These are phyloP conservation scores for Zygosaccharomyces siamensis DNA, from an alignment of 805 yeast species.

Conservation along the genomic window DNA sequence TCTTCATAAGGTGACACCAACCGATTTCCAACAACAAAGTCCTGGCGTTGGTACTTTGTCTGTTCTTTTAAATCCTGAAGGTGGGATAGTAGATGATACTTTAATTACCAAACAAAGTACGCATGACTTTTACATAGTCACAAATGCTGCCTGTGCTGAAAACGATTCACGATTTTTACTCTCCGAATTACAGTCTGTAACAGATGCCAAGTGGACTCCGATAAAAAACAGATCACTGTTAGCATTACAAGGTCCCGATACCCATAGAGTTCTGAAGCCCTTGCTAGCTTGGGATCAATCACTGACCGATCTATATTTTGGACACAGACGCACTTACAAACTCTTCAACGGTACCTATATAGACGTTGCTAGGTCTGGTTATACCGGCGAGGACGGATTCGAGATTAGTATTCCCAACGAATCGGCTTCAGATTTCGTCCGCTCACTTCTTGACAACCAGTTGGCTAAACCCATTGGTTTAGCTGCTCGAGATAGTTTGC, in stretches of 20 bases:
- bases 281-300: conserved; percentile 43
- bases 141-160: conserved; percentile 92
- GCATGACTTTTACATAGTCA: conserved; percentile 77
- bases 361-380: conserved; percentile 92
- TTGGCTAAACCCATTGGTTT: conserved; percentile 82
- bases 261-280: conserved; percentile 61
- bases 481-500: conserved; percentile 95
- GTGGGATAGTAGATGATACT: conserved; percentile 91
- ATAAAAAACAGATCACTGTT: conserved; percentile 66
- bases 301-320: conserved; percentile 64
- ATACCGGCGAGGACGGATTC: conserved; percentile 98
- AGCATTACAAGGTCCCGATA: conserved; percentile 91
- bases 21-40: conserved; percentile 59
- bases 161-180: conserved; percentile 67
- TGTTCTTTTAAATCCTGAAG: conserved; percentile 66
- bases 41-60: conserved; percentile 66
- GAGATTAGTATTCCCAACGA: conserved; percentile 74
- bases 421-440: conserved; percentile 56
- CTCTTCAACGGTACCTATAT: conserved; percentile 40
- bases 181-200: conserved; percentile 42
- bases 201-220: conserved; percentile 37
- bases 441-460: conserved; percentile 48
- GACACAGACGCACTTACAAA: conserved; percentile 46
- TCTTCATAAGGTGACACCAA: conserved; percentile 80
- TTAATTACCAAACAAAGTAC: conserved; percentile 73